Base-by-base conservation (phyloP, 805 yeast species). In the Candida morakotiae region DNA sequence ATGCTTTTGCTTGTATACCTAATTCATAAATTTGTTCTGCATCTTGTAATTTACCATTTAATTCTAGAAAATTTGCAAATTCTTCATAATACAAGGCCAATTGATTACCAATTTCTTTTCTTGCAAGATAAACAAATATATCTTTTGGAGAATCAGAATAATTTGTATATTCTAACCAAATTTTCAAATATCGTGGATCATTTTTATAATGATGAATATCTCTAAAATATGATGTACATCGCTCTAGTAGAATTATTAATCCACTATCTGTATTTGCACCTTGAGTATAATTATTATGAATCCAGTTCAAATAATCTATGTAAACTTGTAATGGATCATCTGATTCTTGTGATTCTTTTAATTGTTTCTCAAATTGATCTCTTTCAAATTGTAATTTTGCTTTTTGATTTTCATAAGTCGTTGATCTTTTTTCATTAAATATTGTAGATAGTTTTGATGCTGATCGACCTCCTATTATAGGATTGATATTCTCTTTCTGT, bases 321-420 rank as follows among this genome's bases (percentile, higher is more conserved):
- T 73, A 87, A 1, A 79, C 75, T 43, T 84, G 87, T 16, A 88
- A 55, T 0, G 96, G 96, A 55, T 89, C 96, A 60, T 88, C 96
- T 28, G 79, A 55, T 11, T 80, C 87, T 4, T 77, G 82, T 6
- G 77, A 44, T 1, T 65, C 64, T 8, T 53, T 52, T 10, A 88
- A 51, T n/a, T 55, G 59, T 2, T 51, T 48, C 51, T 85, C 94
- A 44, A 73, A 71, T 26, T 53, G 51, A 9, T 60, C 55, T 31
- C 81, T 54, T 46, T 76, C 69, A 7, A 53, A 46, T 10, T 23
- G 40, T 22, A 52, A 50, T 46, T 37, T 45, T 37, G 52, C 55
- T 29, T 67, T 55, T 34, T 48, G 38, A 52, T 32, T 52, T 56
- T 15, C 46, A 40, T 18, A 31, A 13, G 21, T 14, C 1, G 24